Evolutionary conservation across 129 eudicot species (phyloP), one percentile per base, ranked within the genome.

Genomic region (Flaveria robusta): DNA sequence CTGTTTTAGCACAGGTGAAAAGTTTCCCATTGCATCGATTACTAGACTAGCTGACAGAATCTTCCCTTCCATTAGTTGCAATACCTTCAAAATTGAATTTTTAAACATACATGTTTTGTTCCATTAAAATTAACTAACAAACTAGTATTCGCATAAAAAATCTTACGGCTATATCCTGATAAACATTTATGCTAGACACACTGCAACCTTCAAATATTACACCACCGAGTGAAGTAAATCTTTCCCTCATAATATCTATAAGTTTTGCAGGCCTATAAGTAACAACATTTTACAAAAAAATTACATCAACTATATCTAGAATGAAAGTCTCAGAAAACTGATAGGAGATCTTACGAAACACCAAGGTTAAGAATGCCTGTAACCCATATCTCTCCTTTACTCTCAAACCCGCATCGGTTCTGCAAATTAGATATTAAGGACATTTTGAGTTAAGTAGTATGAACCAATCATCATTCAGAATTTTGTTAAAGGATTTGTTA

Each of bases 341-440:
- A 15, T 16, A 12, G 13, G 39, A 49, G 14, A 58, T 78, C 92
- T 88, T 86, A 95, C 97, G 92, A 95, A 75, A 95, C 87, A 59
- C 99, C 99, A 81, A 95, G 96, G 82, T 95, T 95, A 56, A 95
- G 97, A 76, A 91, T 91, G 86, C 86, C 83, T 67, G 85, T 77
- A 43, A 91, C 97, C 99, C 99, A 95, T 78, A 95, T 89, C 82
- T 95, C 99, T 14, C 99, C 97, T 83, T 89, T 91, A 70, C 87
- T 91, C 83, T 95, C 97, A 76, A 95, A 95, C 86, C 99, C 99
- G 75, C 97, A 91, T 80, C 99, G 87, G 75, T 89, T 95, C 99
- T 95, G 91, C 81, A 81, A 62, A 76, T 51, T 65, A 43, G 18
- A 79, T 45, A 42, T 37, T 14, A 58, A 72, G 12, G 13, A 54